phyloP scores from a whole-genome alignment of 2,329 filamentous ascomycete species.

The Aureobasidium sp. region DNA sequence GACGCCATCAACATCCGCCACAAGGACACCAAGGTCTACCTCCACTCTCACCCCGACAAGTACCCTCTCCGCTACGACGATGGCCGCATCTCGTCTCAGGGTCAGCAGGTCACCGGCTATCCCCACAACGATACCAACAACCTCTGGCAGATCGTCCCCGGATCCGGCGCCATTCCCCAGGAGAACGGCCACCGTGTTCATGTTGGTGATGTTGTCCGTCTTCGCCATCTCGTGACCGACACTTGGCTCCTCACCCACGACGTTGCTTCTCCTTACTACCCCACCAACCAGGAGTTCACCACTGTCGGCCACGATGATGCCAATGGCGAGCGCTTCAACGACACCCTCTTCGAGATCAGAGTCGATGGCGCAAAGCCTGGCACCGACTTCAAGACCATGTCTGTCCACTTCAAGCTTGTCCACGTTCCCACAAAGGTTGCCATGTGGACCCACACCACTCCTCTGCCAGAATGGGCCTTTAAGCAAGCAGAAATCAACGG shows the following conservation, averaged over 20 bases:
- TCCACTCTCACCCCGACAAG: conserved; percentile 83
- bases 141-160: conserved; percentile 86
- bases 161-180: conserved; percentile 44
- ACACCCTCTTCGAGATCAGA: conserved; percentile 87
- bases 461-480: conserved; percentile 94
- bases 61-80: conserved; percentile 97
- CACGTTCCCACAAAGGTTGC: conserved; percentile 93
- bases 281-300: conserved; percentile 98
- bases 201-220: conserved; percentile 78
- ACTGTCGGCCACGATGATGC: conserved; percentile 68
- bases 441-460: conserved; percentile 96
- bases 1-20: conserved; percentile 82
- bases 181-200: conserved; percentile 59
- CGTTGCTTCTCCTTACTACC: conserved; percentile 90
- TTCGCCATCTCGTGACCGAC: conserved; percentile 81
- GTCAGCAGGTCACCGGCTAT: conserved; percentile 96
- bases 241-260: conserved; percentile 87
- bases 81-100: conserved; percentile 90
- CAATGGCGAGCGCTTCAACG: conserved; percentile 66
- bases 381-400: conserved; percentile 83
- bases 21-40: conserved; percentile 94
- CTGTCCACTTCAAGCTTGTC: conserved; percentile 91
- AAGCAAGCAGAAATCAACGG: conserved; percentile 99
- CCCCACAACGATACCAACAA: conserved; percentile 99
- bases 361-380: conserved; percentile 76